A percentile compares a stretch with the other conserved stretches of the same genome.
Evolutionary conservation across 2,329 filamentous ascomycete species (phyloP).

Genomic region (Aspergillus sp.): DNA sequence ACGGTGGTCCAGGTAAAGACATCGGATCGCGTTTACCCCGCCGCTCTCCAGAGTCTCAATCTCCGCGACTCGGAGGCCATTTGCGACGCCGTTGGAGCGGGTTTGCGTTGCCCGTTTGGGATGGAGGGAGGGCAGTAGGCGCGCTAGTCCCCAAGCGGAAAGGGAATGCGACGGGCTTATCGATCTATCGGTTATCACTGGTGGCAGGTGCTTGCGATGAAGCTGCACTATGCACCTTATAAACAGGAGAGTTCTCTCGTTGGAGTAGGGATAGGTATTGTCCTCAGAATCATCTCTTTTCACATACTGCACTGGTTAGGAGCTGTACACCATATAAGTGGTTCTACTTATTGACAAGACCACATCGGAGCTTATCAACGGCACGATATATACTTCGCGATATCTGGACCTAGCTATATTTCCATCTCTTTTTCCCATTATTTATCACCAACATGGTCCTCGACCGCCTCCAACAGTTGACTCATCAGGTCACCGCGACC

Average conservation of each 20-base stretch:
- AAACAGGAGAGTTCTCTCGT: not conserved
- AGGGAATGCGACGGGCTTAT: not conserved
- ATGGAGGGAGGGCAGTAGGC: not conserved
- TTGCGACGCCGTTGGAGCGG: not conserved
- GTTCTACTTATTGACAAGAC: too few relatives aligned
- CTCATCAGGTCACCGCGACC: conserved; percentile 59
- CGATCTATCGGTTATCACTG: not conserved
- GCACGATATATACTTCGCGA: not conserved
- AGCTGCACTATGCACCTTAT: not conserved
- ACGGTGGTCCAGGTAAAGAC: not conserved
- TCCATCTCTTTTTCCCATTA: too few relatives aligned
- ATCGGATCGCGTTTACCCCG: not conserved
- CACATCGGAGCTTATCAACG: not conserved
- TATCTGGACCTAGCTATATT: too few relatives aligned
- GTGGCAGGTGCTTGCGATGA: not conserved
- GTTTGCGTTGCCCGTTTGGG: not conserved
- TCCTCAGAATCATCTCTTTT: too few relatives aligned
- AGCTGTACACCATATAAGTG: too few relatives aligned
- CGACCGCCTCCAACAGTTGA: conserved; percentile 62
- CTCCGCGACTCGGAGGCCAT: not conserved
- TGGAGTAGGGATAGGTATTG: too few relatives aligned
- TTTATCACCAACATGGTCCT: conserved; percentile 51
- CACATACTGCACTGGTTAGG: too few relatives aligned
- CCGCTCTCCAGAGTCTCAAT: not conserved
- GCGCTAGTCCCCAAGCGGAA: not conserved